A percentile compares a stretch with the other conserved stretches of the same genome.
Conservation (phyloP, 2,329 filamentous ascomycete species). For the Trichothecium sympodiale region DNA sequence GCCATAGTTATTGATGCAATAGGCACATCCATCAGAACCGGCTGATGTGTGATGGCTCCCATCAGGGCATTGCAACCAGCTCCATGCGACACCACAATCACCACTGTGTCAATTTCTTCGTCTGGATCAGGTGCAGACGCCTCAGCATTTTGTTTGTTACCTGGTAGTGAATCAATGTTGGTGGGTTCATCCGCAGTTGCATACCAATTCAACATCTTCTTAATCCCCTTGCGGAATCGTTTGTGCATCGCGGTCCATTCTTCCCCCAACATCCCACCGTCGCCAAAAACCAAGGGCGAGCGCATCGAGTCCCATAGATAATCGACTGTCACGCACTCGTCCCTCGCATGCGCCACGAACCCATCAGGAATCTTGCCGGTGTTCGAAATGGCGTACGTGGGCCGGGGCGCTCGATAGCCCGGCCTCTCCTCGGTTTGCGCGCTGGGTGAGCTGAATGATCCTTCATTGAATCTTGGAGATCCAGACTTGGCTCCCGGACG, state of each 20-base stretch:
- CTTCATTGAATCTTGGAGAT: not conserved
- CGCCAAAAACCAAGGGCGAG: conserved; percentile 67
- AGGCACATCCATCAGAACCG: conserved; percentile 79
- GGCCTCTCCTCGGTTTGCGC: conserved; percentile 14
- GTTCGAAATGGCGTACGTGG: conserved; percentile 71
- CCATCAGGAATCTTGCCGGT: conserved; percentile 76
- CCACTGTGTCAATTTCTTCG: conserved; percentile 39
- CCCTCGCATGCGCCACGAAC: conserved; percentile 81
- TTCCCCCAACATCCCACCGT: conserved; percentile 79
- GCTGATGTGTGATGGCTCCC: conserved; percentile 81
- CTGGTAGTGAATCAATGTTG: conserved; percentile 35
- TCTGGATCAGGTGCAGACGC: conserved; percentile 6
- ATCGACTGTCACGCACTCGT: conserved; percentile 78
- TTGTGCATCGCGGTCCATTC: conserved; percentile 96
- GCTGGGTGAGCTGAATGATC: conserved; percentile 4
- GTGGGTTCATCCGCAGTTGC: conserved; percentile 39
- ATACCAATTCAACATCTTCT: conserved; percentile 79
- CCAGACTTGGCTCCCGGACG: conserved; percentile 18
- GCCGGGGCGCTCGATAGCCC: conserved; percentile 65
- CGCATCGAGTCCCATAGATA: conserved; percentile 94
- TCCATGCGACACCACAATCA: conserved; percentile 86
- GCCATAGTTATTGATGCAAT: conserved; percentile 91
- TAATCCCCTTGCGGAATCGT: conserved; percentile 70
- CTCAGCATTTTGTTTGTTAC: conserved; percentile 13
- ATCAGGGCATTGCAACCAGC: conserved; percentile 94